phyloP scores from a whole-genome alignment of 345 rosid species.

The Geranium rotundifolium region DNA sequence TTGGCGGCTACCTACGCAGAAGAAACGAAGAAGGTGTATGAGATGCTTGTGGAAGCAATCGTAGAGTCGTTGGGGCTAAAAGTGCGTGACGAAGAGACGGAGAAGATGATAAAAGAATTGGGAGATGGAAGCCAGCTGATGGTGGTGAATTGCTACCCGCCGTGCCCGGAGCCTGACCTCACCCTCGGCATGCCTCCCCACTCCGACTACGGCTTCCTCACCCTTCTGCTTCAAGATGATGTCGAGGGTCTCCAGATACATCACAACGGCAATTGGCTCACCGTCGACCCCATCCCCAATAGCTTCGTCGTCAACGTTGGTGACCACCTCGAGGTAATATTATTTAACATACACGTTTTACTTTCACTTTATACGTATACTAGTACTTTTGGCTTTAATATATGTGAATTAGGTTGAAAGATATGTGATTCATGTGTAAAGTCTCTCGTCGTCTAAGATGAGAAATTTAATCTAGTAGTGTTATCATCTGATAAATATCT shows the following conservation, averaged over 20 bases:
- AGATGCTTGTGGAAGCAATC: conserved; percentile 55
- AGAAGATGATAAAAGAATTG: conserved; percentile 21
- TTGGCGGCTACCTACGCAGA: conserved; percentile 55
- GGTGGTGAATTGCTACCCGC: conserved; percentile 68
- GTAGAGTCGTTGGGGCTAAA: conserved; percentile 37
- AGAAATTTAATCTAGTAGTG: too few relatives aligned
- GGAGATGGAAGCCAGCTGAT: conserved; percentile 67
- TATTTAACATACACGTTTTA: too few relatives aligned
- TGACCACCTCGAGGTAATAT: conserved; percentile 80
- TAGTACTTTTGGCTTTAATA: too few relatives aligned
- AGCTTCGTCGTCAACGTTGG: conserved; percentile 78
- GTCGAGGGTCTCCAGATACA: conserved; percentile 67
- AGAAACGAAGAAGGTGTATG: conserved; percentile 51
- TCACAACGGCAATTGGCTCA: conserved; percentile 47
- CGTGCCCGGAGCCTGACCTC: conserved; percentile 77
- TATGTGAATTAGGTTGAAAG: too few relatives aligned
- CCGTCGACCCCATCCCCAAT: conserved; percentile 57
- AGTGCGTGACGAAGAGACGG: too few relatives aligned
- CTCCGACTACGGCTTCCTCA: conserved; percentile 82
- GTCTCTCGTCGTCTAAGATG: too few relatives aligned
- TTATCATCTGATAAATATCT: too few relatives aligned
- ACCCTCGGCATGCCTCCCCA: conserved; percentile 93
- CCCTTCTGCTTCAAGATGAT: conserved; percentile 77
- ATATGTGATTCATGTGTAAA: too few relatives aligned
- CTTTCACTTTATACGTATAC: too few relatives aligned